Evolutionary conservation across 768 basidiomycete genomes (phyloP).

Genomic region (Hygrocybe punicea): DNA sequence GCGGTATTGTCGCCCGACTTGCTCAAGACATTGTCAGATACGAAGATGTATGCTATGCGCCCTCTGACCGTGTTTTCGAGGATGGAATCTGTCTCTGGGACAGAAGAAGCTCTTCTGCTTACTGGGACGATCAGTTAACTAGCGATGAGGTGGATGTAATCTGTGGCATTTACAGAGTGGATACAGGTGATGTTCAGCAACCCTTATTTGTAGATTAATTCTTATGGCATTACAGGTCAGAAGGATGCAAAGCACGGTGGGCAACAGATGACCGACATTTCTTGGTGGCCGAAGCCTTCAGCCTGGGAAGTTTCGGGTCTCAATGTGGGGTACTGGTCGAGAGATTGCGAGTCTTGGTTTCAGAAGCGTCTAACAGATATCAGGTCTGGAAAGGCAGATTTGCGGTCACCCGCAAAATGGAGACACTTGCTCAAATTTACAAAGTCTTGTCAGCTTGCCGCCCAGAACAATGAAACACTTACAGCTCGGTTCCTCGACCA

Average conservation of each 20-base stretch:
- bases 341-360: conserved; percentile 20
- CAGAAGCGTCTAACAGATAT: conserved; percentile 2
- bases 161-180: conserved; percentile 18
- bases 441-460: neutral
- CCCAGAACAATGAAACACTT: conserved; percentile 1
- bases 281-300: conserved; percentile 19
- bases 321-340: conserved; percentile 16
- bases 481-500: neutral
- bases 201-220: conserved; percentile 13
- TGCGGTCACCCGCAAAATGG: conserved; percentile 2
- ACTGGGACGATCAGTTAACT: conserved; percentile 22
- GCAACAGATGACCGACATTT: conserved; percentile 3
- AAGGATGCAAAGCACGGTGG: neutral
- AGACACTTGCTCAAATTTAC: conserved; percentile 1
- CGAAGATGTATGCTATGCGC: conserved; percentile 17
- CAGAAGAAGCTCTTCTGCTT: neutral
- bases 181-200: neutral
- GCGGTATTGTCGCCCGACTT: conserved; percentile 26
- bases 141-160: conserved; percentile 20
- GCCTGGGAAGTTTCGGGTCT: conserved; percentile 8
- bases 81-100: conserved; percentile 6
- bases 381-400: neutral
- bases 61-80: conserved; percentile 9
- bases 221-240: neutral
- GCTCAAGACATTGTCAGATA: conserved; percentile 11